Conservation (phyloP, 148 eudicot genomes). For the Cornus controversa region DNA sequence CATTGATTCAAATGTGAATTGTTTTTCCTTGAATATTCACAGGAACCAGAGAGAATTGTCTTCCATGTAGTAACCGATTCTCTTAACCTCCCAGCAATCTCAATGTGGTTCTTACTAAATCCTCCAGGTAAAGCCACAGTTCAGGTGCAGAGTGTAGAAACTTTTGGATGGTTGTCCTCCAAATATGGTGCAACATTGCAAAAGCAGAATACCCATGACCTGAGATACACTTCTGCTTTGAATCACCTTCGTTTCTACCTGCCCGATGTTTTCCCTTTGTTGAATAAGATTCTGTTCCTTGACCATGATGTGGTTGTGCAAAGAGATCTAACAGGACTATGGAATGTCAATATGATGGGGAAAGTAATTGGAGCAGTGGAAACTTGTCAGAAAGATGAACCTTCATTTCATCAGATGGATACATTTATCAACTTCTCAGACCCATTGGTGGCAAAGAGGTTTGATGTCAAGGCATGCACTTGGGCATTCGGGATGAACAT, state of each 20-base stretch:
- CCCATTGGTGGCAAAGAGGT: constrained; percentile 54
- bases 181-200: constrained; percentile 33
- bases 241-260: constrained; percentile 92
- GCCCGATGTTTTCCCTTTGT: constrained; percentile 77
- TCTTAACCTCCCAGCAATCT: constrained; percentile 74
- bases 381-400: constrained; percentile 66
- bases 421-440: constrained; percentile 77
- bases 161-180: constrained; percentile 50
- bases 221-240: constrained; percentile 76
- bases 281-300: constrained; percentile 79
- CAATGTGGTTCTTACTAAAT: constrained; percentile 90
- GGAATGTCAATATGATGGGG: constrained; percentile 66
- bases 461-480: constrained; percentile 68
- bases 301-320: constrained; percentile 97
- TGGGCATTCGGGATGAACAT: constrained; percentile 99
- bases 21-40: no score
- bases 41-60: constrained; percentile 19
- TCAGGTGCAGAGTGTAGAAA: constrained; percentile 58
- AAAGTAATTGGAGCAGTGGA: constrained; percentile 91
- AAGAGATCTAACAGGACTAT: constrained; percentile 73
- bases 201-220: constrained; percentile 59
- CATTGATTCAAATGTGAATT: constrained; percentile 16
- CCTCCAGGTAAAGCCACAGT: constrained; percentile 80
- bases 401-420: constrained; percentile 70
- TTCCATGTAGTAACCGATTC: constrained; percentile 92